Percentiles rank a stretch among this genome's conserved stretches.
Conservation (phyloP, 2,329 filamentous ascomycete species). For the Claviceps citrina region DNA sequence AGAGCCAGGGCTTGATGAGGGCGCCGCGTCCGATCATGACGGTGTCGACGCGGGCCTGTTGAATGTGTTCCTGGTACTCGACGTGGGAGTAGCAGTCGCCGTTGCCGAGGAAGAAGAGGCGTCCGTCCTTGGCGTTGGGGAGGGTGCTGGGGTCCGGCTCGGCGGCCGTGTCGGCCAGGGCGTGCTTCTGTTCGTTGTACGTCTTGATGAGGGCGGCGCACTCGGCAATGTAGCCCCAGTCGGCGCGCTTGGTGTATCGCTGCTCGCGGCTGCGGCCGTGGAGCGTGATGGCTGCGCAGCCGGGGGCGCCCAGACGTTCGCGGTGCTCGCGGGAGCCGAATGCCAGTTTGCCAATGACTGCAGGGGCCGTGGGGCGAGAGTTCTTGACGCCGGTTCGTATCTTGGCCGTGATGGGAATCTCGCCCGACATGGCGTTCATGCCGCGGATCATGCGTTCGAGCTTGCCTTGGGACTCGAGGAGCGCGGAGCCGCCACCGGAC, state of each 20-base stretch:
- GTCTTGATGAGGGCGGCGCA: conserved; percentile 71
- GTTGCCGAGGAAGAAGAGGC: conserved; percentile 87
- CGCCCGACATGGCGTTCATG: conserved; percentile 86
- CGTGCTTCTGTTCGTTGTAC: conserved; percentile 54
- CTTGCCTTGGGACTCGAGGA: conserved; percentile 78
- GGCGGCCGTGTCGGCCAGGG: conserved; percentile 56
- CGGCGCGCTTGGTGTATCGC: conserved; percentile 79
- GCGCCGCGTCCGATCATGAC: conserved; percentile 96
- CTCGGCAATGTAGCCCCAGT: conserved; percentile 89
- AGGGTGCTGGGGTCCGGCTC: conserved; percentile 65
- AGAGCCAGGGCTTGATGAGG: conserved; percentile 94
- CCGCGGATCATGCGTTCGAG: conserved; percentile 88
- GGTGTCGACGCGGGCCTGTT: conserved; percentile 68
- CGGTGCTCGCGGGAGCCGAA: conserved; percentile 62
- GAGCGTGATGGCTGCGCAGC: conserved; percentile 87
- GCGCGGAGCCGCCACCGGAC: conserved; percentile 73
- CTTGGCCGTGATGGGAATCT: conserved; percentile 87
- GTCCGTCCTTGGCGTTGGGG: conserved; percentile 47
- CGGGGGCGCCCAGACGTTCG: conserved; percentile 56
- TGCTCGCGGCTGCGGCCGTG: conserved; percentile 90
- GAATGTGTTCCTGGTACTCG: conserved; percentile 68
- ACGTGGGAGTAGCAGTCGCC: conserved; percentile 89
- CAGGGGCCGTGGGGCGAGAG: conserved; percentile 61
- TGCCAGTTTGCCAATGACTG: conserved; percentile 67
- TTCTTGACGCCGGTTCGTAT: conserved; percentile 83